Evolutionary conservation across 2,329 filamentous ascomycete genomes (phyloP), one percentile per base, ranked within the genome.

Genomic region (Xylaria sp.): DNA sequence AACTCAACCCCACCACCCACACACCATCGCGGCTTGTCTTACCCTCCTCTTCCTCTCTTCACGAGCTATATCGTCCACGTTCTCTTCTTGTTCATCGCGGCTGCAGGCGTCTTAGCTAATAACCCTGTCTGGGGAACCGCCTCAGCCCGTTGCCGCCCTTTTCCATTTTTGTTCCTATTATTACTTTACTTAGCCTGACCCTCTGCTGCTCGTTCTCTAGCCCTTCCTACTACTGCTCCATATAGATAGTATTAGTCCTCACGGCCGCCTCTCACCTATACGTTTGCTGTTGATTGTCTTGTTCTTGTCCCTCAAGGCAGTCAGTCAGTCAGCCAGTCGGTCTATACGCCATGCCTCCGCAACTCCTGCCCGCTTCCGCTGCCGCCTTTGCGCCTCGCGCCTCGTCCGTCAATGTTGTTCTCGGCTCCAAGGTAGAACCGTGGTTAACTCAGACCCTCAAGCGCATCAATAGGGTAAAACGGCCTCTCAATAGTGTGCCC

Each of bases 361-460:
- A 96, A 86, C 86, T 99, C 80, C 86, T 99, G 76, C 96, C 96
- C 75, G 95, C 95, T 71, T 98, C 96, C 77, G 96, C 96, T 74
- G 94, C 94, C 71, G 95, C 96, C 78, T 99, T 98, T 85, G 95
- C 95, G 76, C 95, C 95, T 75, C 89, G 96, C 78, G 88, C 89
- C 68, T 93, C 93, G 57, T 94, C 93, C 30, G 95, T 97, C 81
- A 98, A 97, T 80, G 93, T 99, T 75, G 96, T 99, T 69, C 86
- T 99, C 77, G 92, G 91, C 78, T 92, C 91, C 79, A 97, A 96
- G 85, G 90, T 97, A 77, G 94, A 98, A 84, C 92, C 94, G 68
- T 99, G 96, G 96, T 88, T 98, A 82, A 99, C 96, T 42, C 93
- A 94, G 79, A 97, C 94, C 11, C 86, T 99, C 77, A 98, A 98